Conservation (phyloP, 73 alveolate genomes). For the Paramecium primaurelia region DNA sequence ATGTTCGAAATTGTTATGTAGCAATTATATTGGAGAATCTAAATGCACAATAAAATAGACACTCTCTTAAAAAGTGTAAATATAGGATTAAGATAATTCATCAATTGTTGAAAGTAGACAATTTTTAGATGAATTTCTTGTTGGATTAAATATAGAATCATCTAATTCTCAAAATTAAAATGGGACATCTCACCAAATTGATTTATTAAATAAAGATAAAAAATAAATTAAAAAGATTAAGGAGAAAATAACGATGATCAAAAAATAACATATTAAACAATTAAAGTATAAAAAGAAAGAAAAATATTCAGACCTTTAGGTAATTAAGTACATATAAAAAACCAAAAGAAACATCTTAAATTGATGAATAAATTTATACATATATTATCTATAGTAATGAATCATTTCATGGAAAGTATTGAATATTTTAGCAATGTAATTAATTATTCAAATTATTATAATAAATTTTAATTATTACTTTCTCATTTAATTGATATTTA, state of each 20-base stretch:
- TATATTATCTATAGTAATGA: not conserved
- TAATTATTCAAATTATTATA: not conserved
- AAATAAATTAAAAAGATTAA: not conserved
- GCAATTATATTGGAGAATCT: not conserved
- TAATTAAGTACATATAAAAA: not conserved
- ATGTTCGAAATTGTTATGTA: not conserved
- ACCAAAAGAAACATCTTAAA: not conserved
- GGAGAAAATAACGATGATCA: not conserved
- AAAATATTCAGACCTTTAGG: not conserved
- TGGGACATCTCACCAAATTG: not conserved
- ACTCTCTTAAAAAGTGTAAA: not conserved
- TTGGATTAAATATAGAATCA: not conserved
- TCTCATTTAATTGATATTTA: not conserved
- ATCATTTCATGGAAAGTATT: not conserved
- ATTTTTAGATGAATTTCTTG: not conserved
- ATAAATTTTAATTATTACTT: not conserved
- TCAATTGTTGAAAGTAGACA: not conserved
- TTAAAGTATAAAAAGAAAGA: not conserved
- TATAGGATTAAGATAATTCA: not conserved
- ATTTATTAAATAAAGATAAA: not conserved
- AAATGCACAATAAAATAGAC: not conserved
- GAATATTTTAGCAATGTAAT: not conserved
- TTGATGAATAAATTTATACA: not conserved
- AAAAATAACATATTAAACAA: not conserved
- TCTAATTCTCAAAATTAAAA: not conserved